These are phyloP conservation scores for Penicillium salamii DNA, from an alignment of 495 filamentous ascomycete genomes.

Conservation along the genomic window DNA sequence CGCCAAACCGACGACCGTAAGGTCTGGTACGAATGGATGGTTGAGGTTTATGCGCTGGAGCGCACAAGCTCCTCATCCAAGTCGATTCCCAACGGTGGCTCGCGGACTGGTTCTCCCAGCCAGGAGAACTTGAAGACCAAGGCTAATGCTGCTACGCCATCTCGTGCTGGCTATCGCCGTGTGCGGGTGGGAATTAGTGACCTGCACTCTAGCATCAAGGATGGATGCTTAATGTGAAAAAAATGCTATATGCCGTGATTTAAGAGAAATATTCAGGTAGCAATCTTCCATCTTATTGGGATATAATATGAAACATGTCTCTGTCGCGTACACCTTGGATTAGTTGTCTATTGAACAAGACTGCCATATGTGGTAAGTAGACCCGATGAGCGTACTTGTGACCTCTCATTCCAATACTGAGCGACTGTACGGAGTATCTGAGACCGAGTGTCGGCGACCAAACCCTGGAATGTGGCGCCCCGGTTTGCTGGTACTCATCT, in stretches of 20 bases:
- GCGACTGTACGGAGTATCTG: too few species aligned
- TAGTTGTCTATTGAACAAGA: too few species aligned
- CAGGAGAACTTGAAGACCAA: slow-evolving; percentile 25
- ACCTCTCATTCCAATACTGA: too few species aligned
- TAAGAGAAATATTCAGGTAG: not conserved
- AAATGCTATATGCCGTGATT: not conserved
- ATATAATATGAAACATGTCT: too few species aligned
- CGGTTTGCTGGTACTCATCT: too few species aligned
- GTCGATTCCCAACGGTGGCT: slow-evolving; percentile 33
- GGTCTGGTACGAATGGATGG: slow-evolving; percentile 99
- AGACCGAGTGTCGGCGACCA: too few species aligned
- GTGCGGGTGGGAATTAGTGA: slow-evolving; percentile 78
- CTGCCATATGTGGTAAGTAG: too few species aligned
- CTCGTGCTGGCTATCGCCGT: slow-evolving; percentile 55
- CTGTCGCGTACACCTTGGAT: too few species aligned
- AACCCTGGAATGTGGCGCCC: too few species aligned
- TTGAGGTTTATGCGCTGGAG: slow-evolving; percentile 71
- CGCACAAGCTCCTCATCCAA: slow-evolving; percentile 18
- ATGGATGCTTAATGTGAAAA: slow-evolving; percentile 84
- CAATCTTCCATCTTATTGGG: too few species aligned
- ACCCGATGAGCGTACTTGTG: too few species aligned
- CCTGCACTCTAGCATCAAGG: slow-evolving; percentile 83
- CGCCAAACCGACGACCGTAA: slow-evolving; percentile 90
- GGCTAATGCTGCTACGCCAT: slow-evolving; percentile 11
- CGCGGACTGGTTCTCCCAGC: slow-evolving; percentile 29